Base-by-base conservation (phyloP, 2,329 filamentous ascomycete genomes). In the Colletotrichum sp. region DNA sequence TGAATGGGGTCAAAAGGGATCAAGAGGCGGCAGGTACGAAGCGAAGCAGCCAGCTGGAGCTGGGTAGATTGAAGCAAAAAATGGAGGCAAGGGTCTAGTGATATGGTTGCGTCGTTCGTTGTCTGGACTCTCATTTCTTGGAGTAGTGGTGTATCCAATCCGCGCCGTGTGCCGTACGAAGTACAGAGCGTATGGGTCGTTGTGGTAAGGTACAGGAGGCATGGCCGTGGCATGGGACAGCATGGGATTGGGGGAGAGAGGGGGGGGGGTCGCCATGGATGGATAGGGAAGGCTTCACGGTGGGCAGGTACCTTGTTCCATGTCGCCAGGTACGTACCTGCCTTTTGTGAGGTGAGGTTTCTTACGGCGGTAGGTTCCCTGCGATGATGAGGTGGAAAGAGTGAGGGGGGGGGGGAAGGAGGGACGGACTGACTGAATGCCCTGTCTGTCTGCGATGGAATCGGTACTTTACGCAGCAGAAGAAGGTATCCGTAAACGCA, bases 61-160 rank as follows among this genome's bases (percentile, higher is more conserved):
- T 60, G 57, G 59, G 55, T 28, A 66, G 59, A 67, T 48, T 68
- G 68, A 77, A 76, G 73, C 69, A 63, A 75, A 71, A 67, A 67
- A 67, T 39, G 65, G 71, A 74, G 71, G 71, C 57, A 52, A 52
- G 70, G 52, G 65, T 72, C 72, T 68, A 75, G 69, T 76, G 69
- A 69, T 75, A 75, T 77, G 76, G 76, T 76, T 77, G 75, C 75
- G 75, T 76, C 75, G 72, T 77, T 64, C 59, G 76, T 73, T 73
- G 73, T 77, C 76, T 76, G 76, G 76, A 69, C 72, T 75, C 63
- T 75, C 63, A 64, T 65, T 48, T 63, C 39, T 67, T 59, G 67
- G 72, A 65, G 68, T 66, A 59, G 34, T 48, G 43, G 48, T 70
- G 68, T 63, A 70, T 61, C 59, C 57, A 61, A 61, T 61, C 59